Evolutionary conservation across 345 rosid species (phyloP).

Genomic region (Punica granatum): DNA sequence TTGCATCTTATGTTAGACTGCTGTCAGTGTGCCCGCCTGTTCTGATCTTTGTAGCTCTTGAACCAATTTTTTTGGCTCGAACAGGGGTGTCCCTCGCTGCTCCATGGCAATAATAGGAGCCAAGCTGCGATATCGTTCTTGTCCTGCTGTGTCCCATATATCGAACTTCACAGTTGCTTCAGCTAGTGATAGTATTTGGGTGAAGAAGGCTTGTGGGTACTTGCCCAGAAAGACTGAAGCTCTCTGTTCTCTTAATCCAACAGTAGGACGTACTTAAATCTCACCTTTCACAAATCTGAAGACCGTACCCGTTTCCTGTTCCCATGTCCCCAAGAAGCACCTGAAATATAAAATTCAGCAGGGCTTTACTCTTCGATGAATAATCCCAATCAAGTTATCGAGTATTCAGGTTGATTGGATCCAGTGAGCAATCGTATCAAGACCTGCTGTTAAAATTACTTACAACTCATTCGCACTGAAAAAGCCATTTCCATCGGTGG

Average conservation of each 20-base stretch:
- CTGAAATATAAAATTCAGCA: slow-evolving; percentile 13
- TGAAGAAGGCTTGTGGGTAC: slow-evolving; percentile 45
- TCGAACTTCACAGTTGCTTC: slow-evolving; percentile 46
- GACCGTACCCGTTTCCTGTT: slow-evolving; percentile 64
- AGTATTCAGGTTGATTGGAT: not conserved
- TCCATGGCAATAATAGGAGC: slow-evolving; percentile 48
- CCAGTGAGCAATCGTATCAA: too few species aligned
- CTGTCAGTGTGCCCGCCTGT: slow-evolving; percentile 16
- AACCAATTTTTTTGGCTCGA: slow-evolving; percentile 39
- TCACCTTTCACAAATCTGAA: slow-evolving; percentile 58
- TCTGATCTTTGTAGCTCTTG: slow-evolving; percentile 36
- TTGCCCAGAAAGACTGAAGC: slow-evolving; percentile 11
- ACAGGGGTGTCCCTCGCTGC: slow-evolving; percentile 41
- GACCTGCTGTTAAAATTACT: too few species aligned
- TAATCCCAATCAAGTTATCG: not conserved
- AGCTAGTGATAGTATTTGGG: slow-evolving; percentile 31
- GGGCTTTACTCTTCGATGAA: too few species aligned
- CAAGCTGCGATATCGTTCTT: slow-evolving; percentile 42
- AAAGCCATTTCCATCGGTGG: too few species aligned
- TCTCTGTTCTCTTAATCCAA: not conserved
- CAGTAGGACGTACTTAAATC: slow-evolving; percentile 20
- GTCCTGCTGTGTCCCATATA: slow-evolving; percentile 51
- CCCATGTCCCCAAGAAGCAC: slow-evolving; percentile 68
- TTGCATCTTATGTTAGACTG: not conserved
- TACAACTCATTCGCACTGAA: too few species aligned